Base-by-base conservation (phyloP, 805 yeast species). In the Komagataella populi region DNA sequence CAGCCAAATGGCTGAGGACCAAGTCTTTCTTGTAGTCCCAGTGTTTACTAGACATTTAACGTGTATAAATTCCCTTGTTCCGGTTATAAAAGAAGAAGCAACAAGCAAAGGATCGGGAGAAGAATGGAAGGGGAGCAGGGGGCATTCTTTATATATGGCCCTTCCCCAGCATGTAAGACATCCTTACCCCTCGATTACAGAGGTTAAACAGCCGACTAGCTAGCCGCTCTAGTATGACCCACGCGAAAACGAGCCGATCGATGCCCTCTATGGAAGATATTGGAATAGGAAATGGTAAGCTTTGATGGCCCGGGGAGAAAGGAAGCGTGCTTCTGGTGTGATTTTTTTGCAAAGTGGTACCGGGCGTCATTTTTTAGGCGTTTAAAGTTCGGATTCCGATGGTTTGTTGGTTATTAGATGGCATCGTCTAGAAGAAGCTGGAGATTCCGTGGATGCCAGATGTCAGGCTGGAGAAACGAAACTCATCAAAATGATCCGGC, bases 1-100 rank as follows among this genome's bases (percentile, higher is more conserved):
- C 83, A 56, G 70, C 70, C 46, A 82, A 68, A 22, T 76, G 74
- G 6, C 76, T 55, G 47, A 69, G 64, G 16, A 76, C 79, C 12
- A 76, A 59, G 54, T 77, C 80, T 44, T 70, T 58, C 39, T 63
- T 60, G 60, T 75, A 77, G 44, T 64, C 65, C 82, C 82, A 78
- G 60, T 78, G 82, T 56, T 77, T 63, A 6, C 55, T 16, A 14
- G 58, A 49, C 55, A 53, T 53, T 20, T n/a, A 2, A n/a, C 24
- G 46, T 20, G 46, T 30, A 30, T 30, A 30, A 30, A 30, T 30
- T 30, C 39, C 39, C n/a, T 30, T 30, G 39, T 30, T 30, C 39
- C 39, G 10, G 14, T 30, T 30, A 30, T 30, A 30, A 30, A 30
- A 30, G 39, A 30, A 30, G 39, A 30, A 30, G 39, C 39, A 30